A percentile compares a stretch with the other conserved stretches of the same genome.
These are phyloP conservation scores for Pythium rhizo-oryzae DNA, from an alignment of 352 stramenopile genomes.

Conservation along the genomic window DNA sequence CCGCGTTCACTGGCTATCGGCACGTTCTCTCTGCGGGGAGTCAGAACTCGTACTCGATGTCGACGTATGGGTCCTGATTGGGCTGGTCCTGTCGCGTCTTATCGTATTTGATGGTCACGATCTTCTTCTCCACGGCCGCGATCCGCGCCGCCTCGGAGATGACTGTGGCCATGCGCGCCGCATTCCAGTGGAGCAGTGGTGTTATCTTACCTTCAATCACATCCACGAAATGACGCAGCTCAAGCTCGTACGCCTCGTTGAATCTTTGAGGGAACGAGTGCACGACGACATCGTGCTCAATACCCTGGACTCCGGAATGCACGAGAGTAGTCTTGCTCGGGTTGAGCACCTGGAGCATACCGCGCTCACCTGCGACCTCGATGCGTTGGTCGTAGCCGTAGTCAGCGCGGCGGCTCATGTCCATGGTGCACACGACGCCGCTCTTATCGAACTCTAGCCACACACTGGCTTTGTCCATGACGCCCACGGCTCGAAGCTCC, in stretches of 20 bases:
- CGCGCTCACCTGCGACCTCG: conserved; percentile 81
- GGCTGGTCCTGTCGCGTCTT: conserved; percentile 50
- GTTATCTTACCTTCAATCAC: conserved; percentile 44
- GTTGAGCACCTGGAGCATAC: conserved; percentile 82
- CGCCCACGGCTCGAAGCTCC: conserved; percentile 64
- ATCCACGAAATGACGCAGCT: conserved; percentile 85
- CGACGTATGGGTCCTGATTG: conserved; percentile 50
- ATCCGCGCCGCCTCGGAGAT: conserved; percentile 74
- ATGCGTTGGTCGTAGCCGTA: conserved; percentile 95
- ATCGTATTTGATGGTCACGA: conserved; percentile 64
- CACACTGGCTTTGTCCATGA: conserved; percentile 86
- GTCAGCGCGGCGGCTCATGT: conserved; percentile 78
- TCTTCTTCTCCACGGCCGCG: conserved; percentile 62
- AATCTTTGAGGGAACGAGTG: conserved; percentile 93
- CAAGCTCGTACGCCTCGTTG: conserved; percentile 77
- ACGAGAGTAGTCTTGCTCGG: conserved; percentile 62
- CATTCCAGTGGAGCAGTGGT: conserved; percentile 68
- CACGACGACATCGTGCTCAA: conserved; percentile 53
- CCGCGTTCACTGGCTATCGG: too few relatives aligned
- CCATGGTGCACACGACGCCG: conserved; percentile 89
- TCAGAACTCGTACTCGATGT: conserved; percentile 55
- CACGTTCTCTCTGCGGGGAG: too few relatives aligned
- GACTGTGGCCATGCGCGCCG: conserved; percentile 76
- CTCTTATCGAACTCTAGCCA: conserved; percentile 70
- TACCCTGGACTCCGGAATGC: conserved; percentile 49